Percentiles rank a stretch among this genome's conserved stretches.
Conservation (phyloP, 1,284 basidiomycete species). For the Lentinula novae-zelandiae region DNA sequence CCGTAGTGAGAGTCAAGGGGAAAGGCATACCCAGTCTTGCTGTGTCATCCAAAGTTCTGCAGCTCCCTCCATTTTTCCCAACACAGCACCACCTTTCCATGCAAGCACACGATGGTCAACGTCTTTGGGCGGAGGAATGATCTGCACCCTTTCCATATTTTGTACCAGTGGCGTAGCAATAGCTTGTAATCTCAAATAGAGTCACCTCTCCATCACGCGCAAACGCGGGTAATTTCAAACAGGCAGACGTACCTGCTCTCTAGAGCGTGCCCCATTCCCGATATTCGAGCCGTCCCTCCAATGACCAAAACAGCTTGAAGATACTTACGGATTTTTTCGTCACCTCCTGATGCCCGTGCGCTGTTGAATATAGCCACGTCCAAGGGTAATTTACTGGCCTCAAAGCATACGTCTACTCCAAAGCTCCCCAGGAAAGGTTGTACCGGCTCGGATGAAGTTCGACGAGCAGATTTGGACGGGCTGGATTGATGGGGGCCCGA, state of each 20-base stretch:
- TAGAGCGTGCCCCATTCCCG: constrained; percentile 74
- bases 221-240: constrained; percentile 1
- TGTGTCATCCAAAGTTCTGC: constrained; percentile 87
- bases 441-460: constrained; percentile 10
- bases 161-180: constrained; percentile 79
- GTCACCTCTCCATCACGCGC: constrained; percentile 6
- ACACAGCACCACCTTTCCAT: constrained; percentile 96
- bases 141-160: constrained; percentile 80
- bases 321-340: constrained; percentile 89
- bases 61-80: constrained; percentile 88
- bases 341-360: constrained; percentile 78
- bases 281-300: constrained; percentile 74
- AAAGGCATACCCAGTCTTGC: constrained; percentile 75
- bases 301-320: constrained; percentile 87
- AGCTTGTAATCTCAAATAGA: constrained; percentile 61
- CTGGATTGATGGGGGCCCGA: constrained; percentile 18
- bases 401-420: constrained; percentile 74
- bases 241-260: constrained; percentile 62
- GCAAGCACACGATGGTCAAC: constrained; percentile 86
- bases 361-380: constrained; percentile 95
- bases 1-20: constrained; percentile 6
- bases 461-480: constrained; percentile 12
- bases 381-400: constrained; percentile 88
- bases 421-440: constrained; percentile 11
- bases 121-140: constrained; percentile 90